Evolutionary conservation across 768 basidiomycete genomes (phyloP), one percentile per base, ranked within the genome.

Genomic region (Lactarius vividus): DNA sequence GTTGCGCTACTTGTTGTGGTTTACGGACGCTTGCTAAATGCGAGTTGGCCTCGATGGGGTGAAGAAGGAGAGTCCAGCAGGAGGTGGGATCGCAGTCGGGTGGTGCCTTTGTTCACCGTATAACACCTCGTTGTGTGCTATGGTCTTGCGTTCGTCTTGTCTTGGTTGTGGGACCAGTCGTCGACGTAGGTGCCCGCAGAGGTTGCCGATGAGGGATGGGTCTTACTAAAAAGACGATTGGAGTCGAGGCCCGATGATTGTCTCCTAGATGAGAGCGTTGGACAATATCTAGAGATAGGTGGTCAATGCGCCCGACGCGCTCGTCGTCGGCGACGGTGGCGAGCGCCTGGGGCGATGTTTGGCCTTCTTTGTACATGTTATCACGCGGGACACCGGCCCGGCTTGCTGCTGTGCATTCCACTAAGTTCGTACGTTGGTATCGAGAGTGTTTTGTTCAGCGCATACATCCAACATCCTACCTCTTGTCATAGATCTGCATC

Each of bases 231-330:
- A 42, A 26, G 52, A 46, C 37, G 9, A 23, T 8, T 59, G 5
- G 42, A 33, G 52, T 13, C 28, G 16, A 23, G 26, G 9, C 40
- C n/a, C 59, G 13, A 54, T 29, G 35, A 55, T 28, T 67, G 54
- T 46, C 31, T 39, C 29, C 26, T n/a, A 29, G 16, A 55, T 44
- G 57, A 39, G 42, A 40, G 57, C 20, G 40, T 13, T 52, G 49
- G 57, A 54, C 7, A 28, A 39, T n/a, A 46, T 33, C 42, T 66
- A 15, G 66, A 60, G 46, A 52, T 42, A 46, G 40, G 20, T 46
- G 33, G 67, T 60, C 57, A 37, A 59, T 61, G 62, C 61, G 67
- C 69, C 68, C 68, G 68, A 70, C 70, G 70, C 70, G 67, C 64
- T 61, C 61, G 70, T 63, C 64, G 70, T 65, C 70, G 70, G 62